Conservation (phyloP, 768 basidiomycete genomes). For the Amanita molliuscula region DNA sequence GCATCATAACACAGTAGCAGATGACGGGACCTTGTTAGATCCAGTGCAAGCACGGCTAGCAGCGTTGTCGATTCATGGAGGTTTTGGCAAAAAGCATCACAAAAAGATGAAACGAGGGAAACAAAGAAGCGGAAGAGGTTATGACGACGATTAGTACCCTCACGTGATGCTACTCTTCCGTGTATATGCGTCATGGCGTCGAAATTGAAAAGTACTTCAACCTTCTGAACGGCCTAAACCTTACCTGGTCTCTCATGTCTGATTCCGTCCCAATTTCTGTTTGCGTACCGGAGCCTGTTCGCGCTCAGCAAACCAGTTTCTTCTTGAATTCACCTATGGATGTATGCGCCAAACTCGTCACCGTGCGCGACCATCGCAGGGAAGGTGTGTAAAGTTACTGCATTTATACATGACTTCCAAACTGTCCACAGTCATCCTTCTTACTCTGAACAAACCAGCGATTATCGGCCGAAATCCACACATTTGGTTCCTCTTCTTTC, state of each 20-base stretch:
- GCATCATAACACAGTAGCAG: conserved; percentile 71
- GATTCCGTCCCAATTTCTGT: not conserved
- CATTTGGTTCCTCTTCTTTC: conserved; percentile 34
- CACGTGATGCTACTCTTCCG: conserved; percentile 4
- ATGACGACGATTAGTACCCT: conserved; percentile 37
- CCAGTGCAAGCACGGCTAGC: conserved; percentile 31
- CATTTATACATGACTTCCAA: no score
- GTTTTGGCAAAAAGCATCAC: conserved; percentile 68
- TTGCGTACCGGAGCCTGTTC: not conserved
- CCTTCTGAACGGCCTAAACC: not conserved
- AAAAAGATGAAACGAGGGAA: conserved; percentile 77
- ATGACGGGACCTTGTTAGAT: conserved; percentile 63
- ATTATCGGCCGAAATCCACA: conserved; percentile 66
- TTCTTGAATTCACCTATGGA: conserved; percentile 5
- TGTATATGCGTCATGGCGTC: not conserved
- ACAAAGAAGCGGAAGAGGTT: conserved; percentile 88
- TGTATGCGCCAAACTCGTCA: conserved; percentile 70
- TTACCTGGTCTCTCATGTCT: not conserved
- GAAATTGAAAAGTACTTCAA: not conserved
- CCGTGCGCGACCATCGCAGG: conserved; percentile 47
- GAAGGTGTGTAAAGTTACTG: conserved; percentile 37
- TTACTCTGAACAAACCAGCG: conserved; percentile 53
- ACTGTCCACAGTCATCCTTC: conserved; percentile 35
- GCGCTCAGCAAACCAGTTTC: not conserved
- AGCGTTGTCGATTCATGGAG: conserved; percentile 30